A percentile compares a stretch with the other conserved stretches of the same genome.
Conservation (phyloP, 768 basidiomycete genomes). For the Imleria badia region DNA sequence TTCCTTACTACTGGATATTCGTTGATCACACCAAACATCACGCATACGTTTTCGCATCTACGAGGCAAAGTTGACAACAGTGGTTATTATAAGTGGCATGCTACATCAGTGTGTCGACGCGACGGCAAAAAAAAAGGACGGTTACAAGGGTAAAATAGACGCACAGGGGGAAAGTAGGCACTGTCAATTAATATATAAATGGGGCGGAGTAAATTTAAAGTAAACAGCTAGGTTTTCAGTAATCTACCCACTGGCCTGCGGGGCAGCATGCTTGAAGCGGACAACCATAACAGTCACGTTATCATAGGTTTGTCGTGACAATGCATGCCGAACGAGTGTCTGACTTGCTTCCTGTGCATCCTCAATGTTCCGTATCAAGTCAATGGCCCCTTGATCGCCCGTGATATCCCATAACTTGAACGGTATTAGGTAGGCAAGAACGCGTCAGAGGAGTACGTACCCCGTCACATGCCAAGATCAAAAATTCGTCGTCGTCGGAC, state of each 20-base stretch:
- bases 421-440: slow-evolving; percentile 6
- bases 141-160: slow-evolving; percentile 5
- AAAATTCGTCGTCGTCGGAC: slow-evolving; percentile 87
- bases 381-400: slow-evolving; percentile 86
- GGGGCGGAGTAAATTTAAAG: neutral
- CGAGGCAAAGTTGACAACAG: neutral
- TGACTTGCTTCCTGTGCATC: slow-evolving; percentile 85
- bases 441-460: slow-evolving; percentile 48
- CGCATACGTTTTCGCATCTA: neutral
- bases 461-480: slow-evolving; percentile 97
- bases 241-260: slow-evolving; percentile 14
- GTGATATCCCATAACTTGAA: slow-evolving; percentile 93
- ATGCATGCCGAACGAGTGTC: slow-evolving; percentile 79
- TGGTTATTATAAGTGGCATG: neutral
- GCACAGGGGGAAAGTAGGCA: neutral
- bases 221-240: neutral
- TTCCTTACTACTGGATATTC: too few species aligned
- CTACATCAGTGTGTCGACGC: slow-evolving; percentile 1
- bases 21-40: neutral
- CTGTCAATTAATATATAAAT: slow-evolving; percentile 6
- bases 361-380: slow-evolving; percentile 67
- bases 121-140: neutral
- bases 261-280: slow-evolving; percentile 55
- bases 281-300: slow-evolving; percentile 93
- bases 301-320: slow-evolving; percentile 87